These are phyloP conservation scores for Rhododendron mucronatum DNA, from an alignment of 148 eudicot species.

Conservation along the genomic window DNA sequence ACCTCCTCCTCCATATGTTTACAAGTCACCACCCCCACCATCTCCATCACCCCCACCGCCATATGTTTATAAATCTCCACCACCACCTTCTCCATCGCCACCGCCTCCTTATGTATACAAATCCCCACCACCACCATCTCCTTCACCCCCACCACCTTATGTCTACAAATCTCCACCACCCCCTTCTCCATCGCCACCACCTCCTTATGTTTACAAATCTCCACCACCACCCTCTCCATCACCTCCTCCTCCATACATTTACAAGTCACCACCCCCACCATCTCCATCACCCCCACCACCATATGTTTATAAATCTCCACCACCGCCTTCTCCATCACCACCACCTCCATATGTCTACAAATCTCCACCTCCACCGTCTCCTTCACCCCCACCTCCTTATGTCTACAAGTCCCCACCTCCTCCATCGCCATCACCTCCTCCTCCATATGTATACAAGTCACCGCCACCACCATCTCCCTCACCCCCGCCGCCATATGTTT, in stretches of 20 bases:
- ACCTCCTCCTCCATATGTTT: neutral
- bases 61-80: neutral
- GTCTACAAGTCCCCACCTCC: neutral
- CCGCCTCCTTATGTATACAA: no score
- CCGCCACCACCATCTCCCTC: neutral
- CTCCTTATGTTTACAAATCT: no score
- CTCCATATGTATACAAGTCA: neutral
- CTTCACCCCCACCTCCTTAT: neutral
- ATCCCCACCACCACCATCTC: no score
- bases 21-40: neutral
- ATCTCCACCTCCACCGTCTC: neutral
- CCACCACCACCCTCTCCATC: neutral
- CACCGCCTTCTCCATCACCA: neutral
- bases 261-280: neutral
- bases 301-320: no score
- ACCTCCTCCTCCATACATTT: neutral
- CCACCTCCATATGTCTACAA: neutral
- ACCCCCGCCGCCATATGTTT: neutral
- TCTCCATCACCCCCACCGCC: neutral
- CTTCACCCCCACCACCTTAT: no score
- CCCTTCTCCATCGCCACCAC: fast-evolving
- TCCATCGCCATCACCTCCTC: neutral
- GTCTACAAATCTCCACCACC: no score
- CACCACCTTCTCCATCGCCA: neutral
- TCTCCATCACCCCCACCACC: neutral